A percentile compares a stretch with the other conserved stretches of the same genome.
These are phyloP conservation scores for Quercus bicolor DNA, from an alignment of 306 rosid species.

Conservation along the genomic window DNA sequence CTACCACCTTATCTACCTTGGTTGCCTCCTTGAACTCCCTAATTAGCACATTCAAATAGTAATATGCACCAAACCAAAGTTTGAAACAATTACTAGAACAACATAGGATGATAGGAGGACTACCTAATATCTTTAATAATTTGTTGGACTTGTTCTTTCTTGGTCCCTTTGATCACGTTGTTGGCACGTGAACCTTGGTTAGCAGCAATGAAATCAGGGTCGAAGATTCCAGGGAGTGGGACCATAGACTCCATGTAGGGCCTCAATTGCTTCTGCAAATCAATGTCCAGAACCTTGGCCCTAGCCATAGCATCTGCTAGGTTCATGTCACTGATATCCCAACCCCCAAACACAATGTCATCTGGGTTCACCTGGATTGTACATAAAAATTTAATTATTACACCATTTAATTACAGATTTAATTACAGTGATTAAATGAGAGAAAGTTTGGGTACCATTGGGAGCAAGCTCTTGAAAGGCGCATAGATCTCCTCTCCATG, in stretches of 20 bases:
- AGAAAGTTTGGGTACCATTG: conserved; percentile 56
- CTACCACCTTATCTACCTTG: conserved; percentile 87
- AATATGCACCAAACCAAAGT: conserved; percentile 9
- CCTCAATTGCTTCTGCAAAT: conserved; percentile 92
- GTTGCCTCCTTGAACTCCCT: conserved; percentile 87
- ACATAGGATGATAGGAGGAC: background rate
- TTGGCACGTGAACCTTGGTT: conserved; percentile 89
- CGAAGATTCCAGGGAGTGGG: conserved; percentile 93
- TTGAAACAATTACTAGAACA: background rate
- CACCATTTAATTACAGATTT: too few relatives aligned
- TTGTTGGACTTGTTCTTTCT: conserved; percentile 76
- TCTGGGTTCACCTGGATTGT: conserved; percentile 81
- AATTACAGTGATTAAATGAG: background rate
- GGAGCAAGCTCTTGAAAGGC: conserved; percentile 92
- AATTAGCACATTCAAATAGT: conserved; percentile 4
- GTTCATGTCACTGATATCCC: conserved; percentile 97
- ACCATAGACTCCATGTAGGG: conserved; percentile 97
- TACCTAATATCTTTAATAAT: conserved; percentile 81
- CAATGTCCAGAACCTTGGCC: conserved; percentile 91
- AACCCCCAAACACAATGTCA: conserved; percentile 91
- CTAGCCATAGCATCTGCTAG: conserved; percentile 94
- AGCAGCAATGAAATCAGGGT: conserved; percentile 94
- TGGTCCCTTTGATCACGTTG: conserved; percentile 84
- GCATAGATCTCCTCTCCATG: conserved; percentile 94
- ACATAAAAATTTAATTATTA: too few relatives aligned